These are phyloP conservation scores for Ophiosphaerella korrae DNA, from an alignment of 2,329 filamentous ascomycete genomes.

Conservation along the genomic window DNA sequence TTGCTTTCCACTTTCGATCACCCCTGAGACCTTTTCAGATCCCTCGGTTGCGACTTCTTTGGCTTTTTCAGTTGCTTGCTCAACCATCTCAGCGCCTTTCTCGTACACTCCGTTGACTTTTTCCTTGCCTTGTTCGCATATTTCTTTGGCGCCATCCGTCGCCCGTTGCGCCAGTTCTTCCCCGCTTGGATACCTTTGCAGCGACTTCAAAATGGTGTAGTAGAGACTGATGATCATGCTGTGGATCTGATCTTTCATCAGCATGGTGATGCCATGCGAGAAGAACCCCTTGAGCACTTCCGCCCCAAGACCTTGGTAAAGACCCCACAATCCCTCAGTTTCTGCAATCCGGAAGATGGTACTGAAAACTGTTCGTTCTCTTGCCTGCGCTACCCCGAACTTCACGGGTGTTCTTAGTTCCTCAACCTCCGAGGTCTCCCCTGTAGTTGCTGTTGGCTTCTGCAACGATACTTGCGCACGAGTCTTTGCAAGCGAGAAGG, in stretches of 20 bases:
- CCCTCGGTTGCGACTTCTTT: slow-evolving; percentile 33
- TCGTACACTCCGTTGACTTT: slow-evolving; percentile 24
- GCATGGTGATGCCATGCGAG: slow-evolving; percentile 84
- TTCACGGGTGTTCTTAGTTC: slow-evolving; percentile 28
- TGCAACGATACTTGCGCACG: slow-evolving; percentile 68
- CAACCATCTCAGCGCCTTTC: slow-evolving; percentile 32
- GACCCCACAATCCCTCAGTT: slow-evolving; percentile 68
- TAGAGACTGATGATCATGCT: slow-evolving; percentile 73
- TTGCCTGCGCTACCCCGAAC: slow-evolving; percentile 28
- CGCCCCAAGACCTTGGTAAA: slow-evolving; percentile 77
- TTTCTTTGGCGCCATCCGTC: slow-evolving; percentile 34
- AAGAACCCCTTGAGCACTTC: slow-evolving; percentile 85
- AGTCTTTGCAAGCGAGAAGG: slow-evolving; percentile 83
- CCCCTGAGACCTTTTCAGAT: slow-evolving; percentile 29
- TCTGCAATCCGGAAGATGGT: slow-evolving; percentile 63
- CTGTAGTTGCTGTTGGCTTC: slow-evolving; percentile 34
- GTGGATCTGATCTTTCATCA: slow-evolving; percentile 81
- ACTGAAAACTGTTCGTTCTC: slow-evolving; percentile 63
- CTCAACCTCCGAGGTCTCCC: slow-evolving; percentile 35
- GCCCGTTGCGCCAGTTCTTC: slow-evolving; percentile 46
- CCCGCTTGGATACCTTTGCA: slow-evolving; percentile 49
- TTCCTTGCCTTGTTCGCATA: slow-evolving; percentile 41
- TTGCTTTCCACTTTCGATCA: slow-evolving; percentile 35
- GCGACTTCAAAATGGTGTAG: slow-evolving; percentile 63
- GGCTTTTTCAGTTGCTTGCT: slow-evolving; percentile 29